Evolutionary conservation across 2,329 filamentous ascomycete species (phyloP).

Genomic region (Herpomyces periplanetae): DNA sequence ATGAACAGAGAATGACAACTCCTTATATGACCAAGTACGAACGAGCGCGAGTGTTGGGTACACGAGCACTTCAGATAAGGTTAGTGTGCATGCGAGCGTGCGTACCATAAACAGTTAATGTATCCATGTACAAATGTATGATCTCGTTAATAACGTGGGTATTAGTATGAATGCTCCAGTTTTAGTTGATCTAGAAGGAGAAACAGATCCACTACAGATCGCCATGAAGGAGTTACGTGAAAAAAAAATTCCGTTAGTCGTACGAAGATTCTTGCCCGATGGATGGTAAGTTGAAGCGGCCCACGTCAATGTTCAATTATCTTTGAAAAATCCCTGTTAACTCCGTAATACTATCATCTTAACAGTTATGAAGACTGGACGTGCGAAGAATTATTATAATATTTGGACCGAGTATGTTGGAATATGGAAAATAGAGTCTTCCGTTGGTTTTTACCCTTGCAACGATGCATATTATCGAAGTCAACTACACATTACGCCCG

Average conservation of each 20-base stretch:
- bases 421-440: constrained; percentile 1
- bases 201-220: constrained; percentile 88
- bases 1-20: constrained; percentile 56
- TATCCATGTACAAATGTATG: background rate
- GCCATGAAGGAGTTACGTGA: constrained; percentile 86
- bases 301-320: background rate
- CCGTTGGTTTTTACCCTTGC: background rate
- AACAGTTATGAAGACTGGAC: constrained; percentile 94
- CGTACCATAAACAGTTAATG: constrained; percentile 2
- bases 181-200: constrained; percentile 75
- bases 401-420: constrained; percentile 4
- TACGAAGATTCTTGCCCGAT: constrained; percentile 77
- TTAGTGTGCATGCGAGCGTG: constrained; percentile 9
- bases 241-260: constrained; percentile 91
- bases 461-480: no score
- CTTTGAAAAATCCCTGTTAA: constrained; percentile 4
- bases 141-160: background rate
- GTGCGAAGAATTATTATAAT: constrained; percentile 66
- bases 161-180: constrained; percentile 81
- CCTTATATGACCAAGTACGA: constrained; percentile 99
- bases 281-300: constrained; percentile 34
- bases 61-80: constrained; percentile 80
- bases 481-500: no score
- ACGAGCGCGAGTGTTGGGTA: constrained; percentile 62
- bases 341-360: constrained; percentile 1